phyloP scores from a whole-genome alignment of 2,329 filamentous ascomycete genomes.

The Didymella exigua region DNA sequence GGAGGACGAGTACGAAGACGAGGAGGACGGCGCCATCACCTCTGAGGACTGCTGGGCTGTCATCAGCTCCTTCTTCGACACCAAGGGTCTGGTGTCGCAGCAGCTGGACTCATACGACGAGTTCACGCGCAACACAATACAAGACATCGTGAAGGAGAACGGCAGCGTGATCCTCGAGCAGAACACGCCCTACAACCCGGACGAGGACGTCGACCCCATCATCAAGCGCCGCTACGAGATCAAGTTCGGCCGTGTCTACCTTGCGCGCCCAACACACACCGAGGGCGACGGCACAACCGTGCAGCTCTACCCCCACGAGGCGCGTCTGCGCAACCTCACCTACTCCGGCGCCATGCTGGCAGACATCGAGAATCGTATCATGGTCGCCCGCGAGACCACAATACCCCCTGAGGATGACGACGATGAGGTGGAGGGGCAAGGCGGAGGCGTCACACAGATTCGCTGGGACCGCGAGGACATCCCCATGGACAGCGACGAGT shows the following conservation, averaged over 20 bases:
- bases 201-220: conserved; percentile 72
- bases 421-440: conserved; percentile 51
- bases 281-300: conserved; percentile 90
- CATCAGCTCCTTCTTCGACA: conserved; percentile 95
- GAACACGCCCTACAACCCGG: conserved; percentile 76
- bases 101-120: conserved; percentile 99
- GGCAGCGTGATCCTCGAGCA: conserved; percentile 92
- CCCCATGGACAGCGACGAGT: conserved; percentile 55
- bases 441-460: conserved; percentile 44
- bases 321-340: conserved; percentile 91
- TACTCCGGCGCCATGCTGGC: conserved; percentile 93
- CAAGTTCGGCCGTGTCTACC: conserved; percentile 87
- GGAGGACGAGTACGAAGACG: conserved; percentile 65
- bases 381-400: conserved; percentile 77
- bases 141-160: conserved; percentile 92
- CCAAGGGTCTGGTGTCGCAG: conserved; percentile 93
- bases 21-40: conserved; percentile 74
- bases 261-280: conserved; percentile 87
- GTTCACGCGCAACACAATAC: conserved; percentile 91
- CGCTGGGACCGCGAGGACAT: conserved; percentile 59
- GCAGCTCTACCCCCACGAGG: conserved; percentile 90
- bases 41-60: conserved; percentile 99
- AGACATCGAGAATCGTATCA: conserved; percentile 83
- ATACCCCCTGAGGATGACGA: conserved; percentile 72
- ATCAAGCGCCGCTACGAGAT: conserved; percentile 92